phyloP scores from a whole-genome alignment of 2,329 filamentous ascomycete species.

The Trichophyton rubrum region DNA sequence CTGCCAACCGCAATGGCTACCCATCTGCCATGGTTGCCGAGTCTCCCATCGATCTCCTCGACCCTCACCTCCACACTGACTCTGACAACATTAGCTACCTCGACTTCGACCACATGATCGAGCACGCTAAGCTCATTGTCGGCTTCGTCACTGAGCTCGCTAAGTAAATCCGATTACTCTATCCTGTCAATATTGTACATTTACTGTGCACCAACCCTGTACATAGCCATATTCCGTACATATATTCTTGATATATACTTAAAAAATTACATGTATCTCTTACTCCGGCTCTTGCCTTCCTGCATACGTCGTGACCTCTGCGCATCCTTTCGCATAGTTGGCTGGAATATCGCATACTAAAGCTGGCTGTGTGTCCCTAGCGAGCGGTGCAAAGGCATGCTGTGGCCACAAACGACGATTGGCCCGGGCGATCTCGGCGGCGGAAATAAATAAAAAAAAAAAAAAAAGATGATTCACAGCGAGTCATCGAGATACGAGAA shows the following conservation, averaged over 20 bases:
- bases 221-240: background rate
- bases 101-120: constrained; percentile 80
- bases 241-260: background rate
- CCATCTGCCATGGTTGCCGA: constrained; percentile 55
- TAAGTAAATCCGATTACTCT: background rate
- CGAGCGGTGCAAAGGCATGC: background rate
- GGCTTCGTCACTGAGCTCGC: constrained; percentile 74
- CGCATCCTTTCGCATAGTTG: background rate
- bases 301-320: too few relatives aligned
- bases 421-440: background rate
- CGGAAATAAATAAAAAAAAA: too few relatives aligned
- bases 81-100: constrained; percentile 60
- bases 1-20: constrained; percentile 55
- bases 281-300: background rate
- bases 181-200: background rate
- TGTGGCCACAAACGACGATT: background rate
- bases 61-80: constrained; percentile 62
- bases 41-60: constrained; percentile 46
- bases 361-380: background rate
- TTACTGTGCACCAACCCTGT: background rate
- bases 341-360: background rate
- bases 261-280: background rate
- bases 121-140: constrained; percentile 75
- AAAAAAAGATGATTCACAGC: constrained; percentile 1
- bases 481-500: background rate